Evolutionary conservation across 2,329 filamentous ascomycete species (phyloP), one percentile per base, ranked within the genome.

Genomic region (Colletotrichum sp.): DNA sequence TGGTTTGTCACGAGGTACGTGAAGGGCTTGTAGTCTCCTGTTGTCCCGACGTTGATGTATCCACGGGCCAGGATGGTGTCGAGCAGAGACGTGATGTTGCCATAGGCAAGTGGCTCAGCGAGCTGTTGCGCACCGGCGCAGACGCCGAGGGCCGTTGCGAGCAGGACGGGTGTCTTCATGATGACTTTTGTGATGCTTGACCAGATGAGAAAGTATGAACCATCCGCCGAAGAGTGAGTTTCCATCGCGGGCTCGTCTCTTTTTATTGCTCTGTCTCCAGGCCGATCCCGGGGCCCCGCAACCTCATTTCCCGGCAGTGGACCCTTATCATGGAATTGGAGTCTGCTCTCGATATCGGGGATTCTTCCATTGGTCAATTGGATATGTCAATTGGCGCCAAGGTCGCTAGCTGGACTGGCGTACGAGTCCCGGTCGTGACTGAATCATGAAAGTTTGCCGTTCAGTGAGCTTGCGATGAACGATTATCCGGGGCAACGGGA

Each of bases 1-100:
- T 64, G 38, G 64, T 77, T 75, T 7, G 64, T 69, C 2, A 77
- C 58, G 4, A 77, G 58, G 52, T 77, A 77, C 26, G 75, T 77
- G 48, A 77, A 77, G 26, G 75, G 75, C 60, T 77, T 77, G 30
- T 77, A 77, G 6, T 77, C 75, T 6, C 75, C 75, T 6, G 72
- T 77, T 2, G 75, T 77, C 13, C 75, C 75, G 21, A 77, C 75
- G 2, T 62, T 77, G 34, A 77, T 64, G 72, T 75, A 68, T 6
- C 75, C 75, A 26, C 75, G 75, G 24, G 67, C 56, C 2, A 75
- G 28, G n/a, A 77, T 68, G 1, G 52, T 68, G 58, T 77, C 75
- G n/a, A 77, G 72, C 13, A 75, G 8, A 3, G 75, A 77, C 5
- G 72, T 77, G 10, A 72, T n/a, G 32, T 75, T 77, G 58, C 10